Base-by-base conservation (phyloP, 2,329 filamentous ascomycete genomes). In the Polychaeton citri region DNA sequence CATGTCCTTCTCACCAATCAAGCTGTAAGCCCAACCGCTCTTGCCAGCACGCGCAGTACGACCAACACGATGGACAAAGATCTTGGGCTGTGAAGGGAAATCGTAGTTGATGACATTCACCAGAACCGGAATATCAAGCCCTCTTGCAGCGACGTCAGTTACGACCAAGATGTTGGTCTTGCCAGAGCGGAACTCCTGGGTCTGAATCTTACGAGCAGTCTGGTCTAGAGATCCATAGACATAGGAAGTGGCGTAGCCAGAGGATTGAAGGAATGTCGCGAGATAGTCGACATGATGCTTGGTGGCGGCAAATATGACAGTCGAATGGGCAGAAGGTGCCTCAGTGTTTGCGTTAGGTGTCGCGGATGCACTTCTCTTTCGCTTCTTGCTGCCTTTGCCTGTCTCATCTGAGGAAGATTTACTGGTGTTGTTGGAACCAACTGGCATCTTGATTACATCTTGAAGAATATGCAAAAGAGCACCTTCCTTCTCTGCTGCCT, bases 71-170 rank as follows among this genome's bases (percentile, higher is more conserved):
- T 98, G 90, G 19, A 98, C 81, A 51, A 92, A 98, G 30, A 98
- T 78, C 62, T 98, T 98, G 15, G 90, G 85, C 52, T 96, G 90
- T 2, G 88, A 82, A 3, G 90, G 88, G 45, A 98, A 98, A 54
- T 96, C 88, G 60, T 93, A 98, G 66, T 98, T 96, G 66, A 98
- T 88, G 40, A 98, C 90, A 55, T 98, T 96, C 38, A 85, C 87
- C 21, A 98, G 70, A 32, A 95, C 74, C 0, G 90, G 90, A 47
- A 98, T 94, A 74, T 98, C 90, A 42, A 98, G 92, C 75, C 90
- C 88, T 68, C 90, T 74, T 16, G 90, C 90, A 10, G 90, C 90
- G 36, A 98, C 86, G 56, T 98, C 90, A 1, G 90, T 98, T 31
- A 96, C 88, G 2, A 98, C 87, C 6, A 98, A 64, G 33, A 98